Evolutionary conservation across 2,329 filamentous ascomycete species (phyloP).

Genomic region (Fusarium musae): DNA sequence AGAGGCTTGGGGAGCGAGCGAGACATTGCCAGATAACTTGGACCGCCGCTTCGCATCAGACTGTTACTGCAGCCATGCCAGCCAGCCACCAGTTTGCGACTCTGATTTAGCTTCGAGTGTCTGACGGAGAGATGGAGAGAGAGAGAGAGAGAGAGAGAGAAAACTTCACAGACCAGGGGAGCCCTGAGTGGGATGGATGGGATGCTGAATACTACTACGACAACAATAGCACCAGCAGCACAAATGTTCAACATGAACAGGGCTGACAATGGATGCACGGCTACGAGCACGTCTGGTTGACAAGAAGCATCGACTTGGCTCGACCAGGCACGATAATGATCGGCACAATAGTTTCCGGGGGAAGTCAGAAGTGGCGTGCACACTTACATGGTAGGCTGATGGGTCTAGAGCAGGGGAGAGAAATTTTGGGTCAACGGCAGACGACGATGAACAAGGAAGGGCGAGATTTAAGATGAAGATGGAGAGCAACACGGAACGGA

Average conservation of each 20-base stretch:
- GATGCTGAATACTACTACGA: conserved; percentile 23
- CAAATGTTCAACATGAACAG: conserved; percentile 36
- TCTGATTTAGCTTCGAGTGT: conserved; percentile 20
- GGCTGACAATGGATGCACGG: conserved; percentile 46
- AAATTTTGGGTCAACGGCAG: conserved; percentile 20
- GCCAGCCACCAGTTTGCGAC: conserved; percentile 33
- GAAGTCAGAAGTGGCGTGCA: conserved; percentile 40
- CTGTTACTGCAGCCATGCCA: conserved; percentile 35
- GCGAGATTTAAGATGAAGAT: conserved; percentile 37
- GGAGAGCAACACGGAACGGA: conserved; percentile 23
- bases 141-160: conserved; percentile 11
- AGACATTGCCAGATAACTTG: conserved; percentile 22
- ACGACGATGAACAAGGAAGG: conserved; percentile 21
- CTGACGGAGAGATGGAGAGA: conserved; percentile 23
- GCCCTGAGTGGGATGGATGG: conserved; percentile 29
- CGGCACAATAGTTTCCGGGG: conserved; percentile 44
- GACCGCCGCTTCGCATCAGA: conserved; percentile 37
- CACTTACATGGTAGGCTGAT: conserved; percentile 31
- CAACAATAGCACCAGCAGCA: not conserved
- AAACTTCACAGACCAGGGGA: conserved; percentile 26
- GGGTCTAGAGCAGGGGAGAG: conserved; percentile 28
- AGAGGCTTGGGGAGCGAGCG: conserved; percentile 27
- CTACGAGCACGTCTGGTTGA: conserved; percentile 40
- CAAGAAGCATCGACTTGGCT: conserved; percentile 40
- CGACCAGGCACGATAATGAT: conserved; percentile 44